Base-by-base conservation (phyloP, 345 rosid genomes). In the Pistacia atlantica region DNA sequence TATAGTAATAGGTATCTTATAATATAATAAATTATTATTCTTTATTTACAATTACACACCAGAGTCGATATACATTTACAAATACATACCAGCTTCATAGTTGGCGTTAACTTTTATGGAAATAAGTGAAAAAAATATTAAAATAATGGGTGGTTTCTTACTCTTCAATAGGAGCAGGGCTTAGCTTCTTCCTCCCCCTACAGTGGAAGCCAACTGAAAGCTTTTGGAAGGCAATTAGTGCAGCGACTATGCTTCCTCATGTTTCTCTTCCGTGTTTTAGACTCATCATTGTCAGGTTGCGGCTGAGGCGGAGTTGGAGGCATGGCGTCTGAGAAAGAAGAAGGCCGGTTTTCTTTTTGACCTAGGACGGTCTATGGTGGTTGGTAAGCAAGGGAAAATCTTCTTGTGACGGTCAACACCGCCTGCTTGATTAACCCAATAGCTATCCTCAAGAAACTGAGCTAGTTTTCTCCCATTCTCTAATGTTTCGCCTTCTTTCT, bases 401-500 rank as follows among this genome's bases (percentile, higher is more conserved):
- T 11, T 13, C 56, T 52, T 52, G 17, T 3, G 17, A 52, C 0
- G 56, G 56, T 1, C 56, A 11, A 0, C 56, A 2, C 3, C 14
- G 16, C 14, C 42, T 38, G 55, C 38, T 55, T 62, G 69, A 35
- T 69, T 22, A 14, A 33, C 48, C 82, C 69, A 68, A 14, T 3
- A 8, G 65, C 67, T 69, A 38, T 77, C 79, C 18, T 70, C 75
- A 5, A 80, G 33, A 56, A 74, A 77, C 11, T 70, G 77, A 3
- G 38, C 60, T 38, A 74, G 66, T 46, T 62, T 74, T 37, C 42
- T 74, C 70, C 74, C 72, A 9, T 57, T 62, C 18, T 17, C 3
- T 11, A 63, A 4, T 11, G 42, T 25, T 72, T 11, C n/a, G 38
- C 4, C 38, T 28, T 59, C 42, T 1, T 2, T 5, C 3, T 31